Percentiles rank a stretch among this genome's conserved stretches.
Evolutionary conservation across 1,284 basidiomycete species (phyloP).

Genomic region (Microbotryomycetes sp.): DNA sequence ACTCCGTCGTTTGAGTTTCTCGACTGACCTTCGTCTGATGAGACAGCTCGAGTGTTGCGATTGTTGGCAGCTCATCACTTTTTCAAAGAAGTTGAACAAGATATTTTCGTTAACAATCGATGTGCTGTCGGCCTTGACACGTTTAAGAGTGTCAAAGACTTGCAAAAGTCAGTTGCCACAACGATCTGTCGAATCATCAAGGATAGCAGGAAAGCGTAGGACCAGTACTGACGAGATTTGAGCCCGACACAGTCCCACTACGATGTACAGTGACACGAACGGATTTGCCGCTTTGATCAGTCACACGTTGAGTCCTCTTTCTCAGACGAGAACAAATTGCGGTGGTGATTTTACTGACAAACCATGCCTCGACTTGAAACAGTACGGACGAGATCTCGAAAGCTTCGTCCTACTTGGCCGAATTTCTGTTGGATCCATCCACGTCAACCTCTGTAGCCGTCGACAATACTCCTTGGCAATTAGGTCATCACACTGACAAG

Average conservation of each 20-base stretch:
- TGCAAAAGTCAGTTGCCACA: conserved; percentile 41
- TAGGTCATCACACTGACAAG: conserved; percentile 37
- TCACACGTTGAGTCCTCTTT: conserved; percentile 3
- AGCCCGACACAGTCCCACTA: conserved; percentile 47
- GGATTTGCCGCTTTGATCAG: conserved; percentile 62
- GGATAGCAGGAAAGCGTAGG: background rate
- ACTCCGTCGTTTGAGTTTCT: too few relatives aligned
- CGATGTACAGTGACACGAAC: conserved; percentile 57
- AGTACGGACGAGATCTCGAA: conserved; percentile 68
- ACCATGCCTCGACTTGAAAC: background rate
- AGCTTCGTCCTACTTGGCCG: conserved; percentile 56
- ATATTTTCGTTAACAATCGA: conserved; percentile 61
- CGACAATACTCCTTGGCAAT: conserved; percentile 43
- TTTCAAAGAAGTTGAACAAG: conserved; percentile 56
- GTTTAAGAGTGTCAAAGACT: conserved; percentile 49
- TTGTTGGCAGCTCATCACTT: conserved; percentile 66
- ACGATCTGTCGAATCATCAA: background rate
- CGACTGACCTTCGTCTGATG: too few relatives aligned
- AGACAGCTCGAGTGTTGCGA: conserved; percentile 49
- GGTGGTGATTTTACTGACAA: too few relatives aligned
- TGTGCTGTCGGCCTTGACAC: conserved; percentile 60
- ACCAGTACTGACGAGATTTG: background rate
- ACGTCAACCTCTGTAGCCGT: conserved; percentile 47
- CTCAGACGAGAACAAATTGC: too few relatives aligned
- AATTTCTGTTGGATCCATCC: conserved; percentile 50